Evolutionary conservation across 352 stramenopile genomes (phyloP), one percentile per base, ranked within the genome.

Genomic region (Globisporangium middletonii): DNA sequence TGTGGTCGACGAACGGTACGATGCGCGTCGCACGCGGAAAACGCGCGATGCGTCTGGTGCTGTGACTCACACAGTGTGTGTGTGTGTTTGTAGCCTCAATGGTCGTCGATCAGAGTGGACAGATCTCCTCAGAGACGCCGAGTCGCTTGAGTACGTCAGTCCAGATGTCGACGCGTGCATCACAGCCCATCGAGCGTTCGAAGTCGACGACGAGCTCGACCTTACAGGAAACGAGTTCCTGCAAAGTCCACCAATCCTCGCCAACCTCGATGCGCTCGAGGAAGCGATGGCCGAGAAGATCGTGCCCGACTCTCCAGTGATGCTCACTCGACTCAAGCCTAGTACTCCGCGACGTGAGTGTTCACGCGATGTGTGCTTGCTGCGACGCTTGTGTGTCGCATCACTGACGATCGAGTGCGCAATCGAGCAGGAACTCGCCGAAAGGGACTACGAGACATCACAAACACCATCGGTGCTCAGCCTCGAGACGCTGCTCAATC

Each of bases 131-230:
- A 57, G 71, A 1, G 62, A 66, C 19, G 58, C 59, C 0, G 70
- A 79, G 28, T 71, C 54, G 16, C 45, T 83, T 2, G 73, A 88
- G 37, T 92, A 92, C 53, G 60, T 86, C 47, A 92, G 83, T 16
- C 83, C 83, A 12, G 79, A 92, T 35, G 58, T 92, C 18, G 63
- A 77, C 3, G 44, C 57, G 4, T 86, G 65, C 38, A 67, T 92
- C 6, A 59, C 62, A 18, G 50, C 46, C 0, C 67, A 87, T 7
- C 63, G 42, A 7, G 54, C 57, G 11, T 57, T 76, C 42, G 65
- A 79, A 69, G 76, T 62, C 26, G 80, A 80, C 45, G 69, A 87
- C 70, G 82, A 92, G 13, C 67, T 92, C 0, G 82, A 92, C 1
- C 57, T 83, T 1, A 79, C 59, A 18, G 82, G 82, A 1, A 57